phyloP scores from a whole-genome alignment of 78 protist genomes.

The Cyanophora paradoxa region DNA sequence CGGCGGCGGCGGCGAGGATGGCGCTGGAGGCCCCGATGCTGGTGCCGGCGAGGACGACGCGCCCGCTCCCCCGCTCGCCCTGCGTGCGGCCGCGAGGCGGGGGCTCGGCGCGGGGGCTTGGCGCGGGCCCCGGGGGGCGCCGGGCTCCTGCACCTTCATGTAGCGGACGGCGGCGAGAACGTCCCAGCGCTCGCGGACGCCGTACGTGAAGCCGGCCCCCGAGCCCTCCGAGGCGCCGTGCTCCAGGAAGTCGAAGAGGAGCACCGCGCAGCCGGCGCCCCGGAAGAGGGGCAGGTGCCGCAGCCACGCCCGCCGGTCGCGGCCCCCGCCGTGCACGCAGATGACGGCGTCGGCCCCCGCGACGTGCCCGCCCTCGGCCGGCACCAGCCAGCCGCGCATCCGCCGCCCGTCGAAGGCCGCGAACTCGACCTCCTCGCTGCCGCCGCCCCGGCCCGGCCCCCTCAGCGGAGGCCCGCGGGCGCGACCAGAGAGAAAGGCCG shows the following conservation, averaged over 20 bases:
- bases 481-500: too few species aligned
- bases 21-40: slow-evolving; percentile 18
- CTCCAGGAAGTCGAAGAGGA: slow-evolving; percentile 20
- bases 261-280: background rate
- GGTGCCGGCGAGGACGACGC: slow-evolving; percentile 13
- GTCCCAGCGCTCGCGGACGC: slow-evolving; percentile 16
- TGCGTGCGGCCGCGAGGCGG: too few species aligned
- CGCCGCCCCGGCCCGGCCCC: background rate
- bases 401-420: background rate
- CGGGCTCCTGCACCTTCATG: too few species aligned
- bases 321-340: slow-evolving; percentile 30
- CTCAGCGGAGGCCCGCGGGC: too few species aligned
- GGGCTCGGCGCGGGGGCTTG: too few species aligned
- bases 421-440: slow-evolving; percentile 26
- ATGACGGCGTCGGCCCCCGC: background rate
- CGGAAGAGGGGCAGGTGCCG: slow-evolving; percentile 18
- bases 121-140: too few species aligned
- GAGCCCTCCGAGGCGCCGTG: slow-evolving; percentile 16
- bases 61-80: too few species aligned
- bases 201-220: background rate
- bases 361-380: too few species aligned
- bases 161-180: slow-evolving; percentile 5
- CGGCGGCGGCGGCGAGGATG: too few species aligned
- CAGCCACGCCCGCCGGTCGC: slow-evolving; percentile 23
- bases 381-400: slow-evolving; percentile 18